A percentile compares a stretch with the other conserved stretches of the same genome.
Evolutionary conservation across 352 stramenopile genomes (phyloP).

Genomic region (Pythium phragmitis): DNA sequence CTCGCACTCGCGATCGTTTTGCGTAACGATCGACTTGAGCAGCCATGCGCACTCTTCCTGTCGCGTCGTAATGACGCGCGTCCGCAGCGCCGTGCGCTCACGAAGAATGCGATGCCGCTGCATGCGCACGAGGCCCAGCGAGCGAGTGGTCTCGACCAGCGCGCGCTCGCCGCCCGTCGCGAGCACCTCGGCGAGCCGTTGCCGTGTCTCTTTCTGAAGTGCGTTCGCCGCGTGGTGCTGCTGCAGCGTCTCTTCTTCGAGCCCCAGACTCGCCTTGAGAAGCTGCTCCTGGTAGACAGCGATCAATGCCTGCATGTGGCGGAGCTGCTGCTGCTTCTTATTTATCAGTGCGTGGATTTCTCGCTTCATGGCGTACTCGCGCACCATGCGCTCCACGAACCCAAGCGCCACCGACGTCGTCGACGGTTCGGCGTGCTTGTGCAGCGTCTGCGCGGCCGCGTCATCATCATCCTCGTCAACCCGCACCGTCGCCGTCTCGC

Average conservation of each 20-base stretch:
- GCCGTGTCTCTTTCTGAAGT: conserved; percentile 13
- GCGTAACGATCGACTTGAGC: conserved; percentile 22
- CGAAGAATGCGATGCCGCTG: conserved; percentile 8
- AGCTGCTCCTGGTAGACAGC: conserved; percentile 29
- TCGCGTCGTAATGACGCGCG: conserved; percentile 14
- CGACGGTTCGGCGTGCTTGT: background rate
- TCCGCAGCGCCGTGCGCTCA: conserved; percentile 9
- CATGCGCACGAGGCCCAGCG: conserved; percentile 15
- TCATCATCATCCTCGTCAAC: conserved; percentile 1
- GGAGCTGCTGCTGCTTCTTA: conserved; percentile 32
- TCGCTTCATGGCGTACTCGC: conserved; percentile 31
- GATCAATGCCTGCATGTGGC: conserved; percentile 30
- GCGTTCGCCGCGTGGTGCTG: background rate
- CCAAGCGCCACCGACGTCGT: conserved; percentile 5
- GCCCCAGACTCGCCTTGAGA: conserved; percentile 10
- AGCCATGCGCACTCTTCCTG: conserved; percentile 30
- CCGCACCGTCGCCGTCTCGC: conserved; percentile 9
- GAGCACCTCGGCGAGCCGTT: conserved; percentile 10
- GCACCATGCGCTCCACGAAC: conserved; percentile 33
- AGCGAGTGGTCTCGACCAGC: conserved; percentile 13
- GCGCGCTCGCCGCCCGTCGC: conserved; percentile 6
- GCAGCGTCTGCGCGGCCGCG: background rate
- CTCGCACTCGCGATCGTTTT: conserved; percentile 26
- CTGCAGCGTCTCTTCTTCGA: conserved; percentile 22
- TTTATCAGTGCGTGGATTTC: conserved; percentile 31